Percentiles rank a stretch among this genome's conserved stretches.
These are phyloP conservation scores for Kluyveromyces siamensis DNA, from an alignment of 805 yeast species.

Conservation along the genomic window DNA sequence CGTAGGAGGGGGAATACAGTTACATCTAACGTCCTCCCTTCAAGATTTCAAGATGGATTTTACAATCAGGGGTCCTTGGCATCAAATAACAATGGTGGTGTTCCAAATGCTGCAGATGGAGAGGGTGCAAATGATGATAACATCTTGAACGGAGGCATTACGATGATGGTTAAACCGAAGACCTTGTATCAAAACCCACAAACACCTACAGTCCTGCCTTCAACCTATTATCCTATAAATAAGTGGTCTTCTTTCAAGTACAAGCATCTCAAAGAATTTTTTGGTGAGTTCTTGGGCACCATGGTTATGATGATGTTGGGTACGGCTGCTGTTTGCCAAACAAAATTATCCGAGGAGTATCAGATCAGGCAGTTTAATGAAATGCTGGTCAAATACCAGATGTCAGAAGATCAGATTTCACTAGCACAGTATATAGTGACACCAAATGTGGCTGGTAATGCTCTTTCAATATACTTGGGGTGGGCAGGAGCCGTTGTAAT, in stretches of 20 bases:
- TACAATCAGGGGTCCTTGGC: neutral
- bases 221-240: conserved; percentile 29
- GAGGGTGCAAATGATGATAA: conserved; percentile 2
- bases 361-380: conserved; percentile 12
- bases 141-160: conserved; percentile 11
- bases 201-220: conserved; percentile 30
- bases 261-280: conserved; percentile 33
- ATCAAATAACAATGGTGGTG: neutral
- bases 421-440: conserved; percentile 10
- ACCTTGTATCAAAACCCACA: conserved; percentile 31
- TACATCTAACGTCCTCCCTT: conserved; percentile 12
- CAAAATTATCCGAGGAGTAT: conserved; percentile 25
- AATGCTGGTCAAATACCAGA: conserved; percentile 6
- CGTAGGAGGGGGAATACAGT: conserved; percentile 15
- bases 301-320: conserved; percentile 38
- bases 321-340: conserved; percentile 41
- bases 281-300: conserved; percentile 47
- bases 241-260: conserved; percentile 30
- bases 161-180: conserved; percentile 29
- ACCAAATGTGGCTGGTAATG: conserved; percentile 31
- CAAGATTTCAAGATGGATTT: neutral
- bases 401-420: conserved; percentile 2
- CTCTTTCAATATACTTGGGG: conserved; percentile 35
- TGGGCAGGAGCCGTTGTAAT: conserved; percentile 49
- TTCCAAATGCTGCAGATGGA: conserved; percentile 4